Conservation (phyloP, 228 moss, liverwort and hornwort species). For the Sphagnum fallax region DNA sequence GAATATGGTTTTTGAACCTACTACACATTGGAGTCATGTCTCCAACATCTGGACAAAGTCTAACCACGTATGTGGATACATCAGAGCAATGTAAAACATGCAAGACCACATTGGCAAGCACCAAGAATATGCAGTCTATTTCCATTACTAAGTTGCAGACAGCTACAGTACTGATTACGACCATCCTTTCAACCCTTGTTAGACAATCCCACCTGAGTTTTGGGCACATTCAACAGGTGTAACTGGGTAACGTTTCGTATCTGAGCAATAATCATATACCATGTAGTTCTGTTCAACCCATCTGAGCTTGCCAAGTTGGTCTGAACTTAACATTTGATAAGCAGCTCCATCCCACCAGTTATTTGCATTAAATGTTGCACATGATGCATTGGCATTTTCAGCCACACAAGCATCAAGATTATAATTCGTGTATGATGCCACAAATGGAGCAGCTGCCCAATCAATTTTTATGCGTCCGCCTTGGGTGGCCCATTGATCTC, state of each 20-base stretch:
- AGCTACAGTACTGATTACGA: no score
- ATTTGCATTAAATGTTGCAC: not conserved
- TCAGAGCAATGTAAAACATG: no score
- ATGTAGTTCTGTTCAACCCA: constrained; percentile 57
- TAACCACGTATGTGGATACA: no score
- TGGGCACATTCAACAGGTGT: constrained; percentile 40
- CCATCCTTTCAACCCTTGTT: no score
- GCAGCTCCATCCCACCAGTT: constrained; percentile 70
- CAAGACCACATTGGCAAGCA: no score
- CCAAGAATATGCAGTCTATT: no score
- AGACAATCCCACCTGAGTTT: constrained; percentile 22
- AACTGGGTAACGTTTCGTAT: constrained; percentile 24
- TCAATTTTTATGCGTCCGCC: constrained; percentile 30
- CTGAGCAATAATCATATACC: constrained; percentile 72
- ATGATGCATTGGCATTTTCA: not conserved
- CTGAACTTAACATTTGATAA: constrained; percentile 31
- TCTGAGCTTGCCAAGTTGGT: constrained; percentile 40
- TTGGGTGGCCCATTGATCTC: constrained; percentile 49
- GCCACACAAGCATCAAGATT: constrained; percentile 28
- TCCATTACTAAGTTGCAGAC: no score
- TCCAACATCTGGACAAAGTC: no score
- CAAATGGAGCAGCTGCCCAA: constrained; percentile 35
- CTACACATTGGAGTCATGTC: no score
- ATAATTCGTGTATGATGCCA: constrained; percentile 43
- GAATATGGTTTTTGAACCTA: no score